Base-by-base conservation (phyloP, 495 filamentous ascomycete species). In the Geopyxis carbonaria region DNA sequence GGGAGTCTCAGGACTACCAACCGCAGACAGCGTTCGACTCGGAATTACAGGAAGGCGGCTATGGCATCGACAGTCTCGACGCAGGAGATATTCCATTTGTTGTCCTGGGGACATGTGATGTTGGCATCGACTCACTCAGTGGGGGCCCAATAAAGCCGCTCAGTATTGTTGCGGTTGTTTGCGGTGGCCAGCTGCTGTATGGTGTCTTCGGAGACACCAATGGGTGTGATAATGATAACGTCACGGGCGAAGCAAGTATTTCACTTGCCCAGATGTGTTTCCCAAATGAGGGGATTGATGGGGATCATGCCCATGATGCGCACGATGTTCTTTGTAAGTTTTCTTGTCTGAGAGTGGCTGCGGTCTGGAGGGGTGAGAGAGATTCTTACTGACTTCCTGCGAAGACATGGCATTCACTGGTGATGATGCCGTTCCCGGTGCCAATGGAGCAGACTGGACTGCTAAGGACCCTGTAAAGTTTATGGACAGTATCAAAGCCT, bases 141-240 rank as follows among this genome's bases (percentile, higher is more conserved):
- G 21, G 58, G 9, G 54, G 61, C 40, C 65, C 64, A n/a, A 61
- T 79, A 47, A 44, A 75, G 57, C 72, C 70, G 5, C 45, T 77
- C 43, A 72, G 68, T 40, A 47, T 77, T 6, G 69, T 79, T 51
- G 72, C 70, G 0, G 70, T 77, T 14, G 72, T 76, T 2, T 78
- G 74, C 40, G 61, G 61, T n/a, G 56, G 61, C 22, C 50, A 73
- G 45, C 44, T 75, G 60, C 51, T 70, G 30, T 77, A 75, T 46
- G 72, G 69, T n/a, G 54, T 78, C 36, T 76, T 67, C 71, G 75
- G 70, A 9, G 73, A 78, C 50, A 63, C 59, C 4, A 78, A 76
- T 46, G 73, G 70, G 23, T 40, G 37, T 30, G 37, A 40, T 30
- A 14, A 40, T 16, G 66, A 59, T 31, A 55, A 47, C 22, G 46